phyloP scores from a whole-genome alignment of 1,284 basidiomycete species.

The Boletellus deceptivus region DNA sequence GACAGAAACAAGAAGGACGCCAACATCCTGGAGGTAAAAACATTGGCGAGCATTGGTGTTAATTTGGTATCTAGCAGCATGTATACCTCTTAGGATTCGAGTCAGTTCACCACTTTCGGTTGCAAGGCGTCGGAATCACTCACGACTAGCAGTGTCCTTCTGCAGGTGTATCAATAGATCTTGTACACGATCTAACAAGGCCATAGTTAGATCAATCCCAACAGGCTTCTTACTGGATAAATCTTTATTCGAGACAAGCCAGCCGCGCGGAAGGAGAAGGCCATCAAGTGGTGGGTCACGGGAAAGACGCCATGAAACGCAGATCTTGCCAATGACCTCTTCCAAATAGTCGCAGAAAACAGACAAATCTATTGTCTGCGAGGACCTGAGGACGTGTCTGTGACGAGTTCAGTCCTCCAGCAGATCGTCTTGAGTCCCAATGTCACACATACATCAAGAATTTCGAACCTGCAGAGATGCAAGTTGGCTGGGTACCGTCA shows the following conservation, averaged over 20 bases:
- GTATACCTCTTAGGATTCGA: slow-evolving; percentile 10
- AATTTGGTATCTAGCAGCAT: slow-evolving; percentile 18
- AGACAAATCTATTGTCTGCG: slow-evolving; percentile 38
- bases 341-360: slow-evolving; percentile 49
- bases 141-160: slow-evolving; percentile 9
- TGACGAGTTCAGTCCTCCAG: background rate
- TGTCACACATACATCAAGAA: slow-evolving; percentile 18
- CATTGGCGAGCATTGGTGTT: slow-evolving; percentile 20
- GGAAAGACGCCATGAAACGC: too few relatives aligned
- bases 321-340: slow-evolving; percentile 32
- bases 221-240: slow-evolving; percentile 23
- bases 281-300: too few relatives aligned
- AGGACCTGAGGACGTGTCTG: slow-evolving; percentile 42
- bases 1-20: background rate
- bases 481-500: slow-evolving; percentile 9
- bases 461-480: slow-evolving; percentile 32
- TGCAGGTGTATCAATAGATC: slow-evolving; percentile 17
- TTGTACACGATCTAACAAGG: slow-evolving; percentile 13
- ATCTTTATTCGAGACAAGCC: slow-evolving; percentile 37
- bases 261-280: slow-evolving; percentile 16
- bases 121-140: background rate
- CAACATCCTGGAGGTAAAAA: slow-evolving; percentile 29
- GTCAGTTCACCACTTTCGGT: background rate
- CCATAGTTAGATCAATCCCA: slow-evolving; percentile 6
- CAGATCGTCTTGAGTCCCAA: background rate